Base-by-base conservation (phyloP, 164 flowering plant genomes). In the Amborella trichopoda region DNA sequence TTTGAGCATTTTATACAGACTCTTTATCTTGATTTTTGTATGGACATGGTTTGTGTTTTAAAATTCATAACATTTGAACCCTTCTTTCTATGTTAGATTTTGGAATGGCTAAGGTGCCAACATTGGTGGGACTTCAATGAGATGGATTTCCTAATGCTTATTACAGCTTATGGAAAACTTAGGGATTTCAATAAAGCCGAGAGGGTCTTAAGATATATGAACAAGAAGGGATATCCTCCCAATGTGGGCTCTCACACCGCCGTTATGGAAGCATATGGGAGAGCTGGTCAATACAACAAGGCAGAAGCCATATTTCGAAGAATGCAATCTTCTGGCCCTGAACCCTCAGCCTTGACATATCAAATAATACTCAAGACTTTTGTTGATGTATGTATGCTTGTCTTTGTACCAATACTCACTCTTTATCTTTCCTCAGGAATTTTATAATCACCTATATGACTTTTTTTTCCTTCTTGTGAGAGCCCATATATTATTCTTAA, bases 181-280 rank as follows among this genome's bases (percentile, higher is more conserved):
- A 96, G 96, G 18, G 76, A 84, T 60, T 83, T 82, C 67, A 77
- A 63, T 47, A 67, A 53, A 55, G 96, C 95, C 16, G 96, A 78
- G 59, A 76, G 58, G 62, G 44, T 84, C 34, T 68, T 84, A 28
- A 50, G 70, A 41, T 64, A 70, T 60, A 80, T 87, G 81, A 80
- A 68, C 55, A 79, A 81, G 72, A 76, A 76, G 49, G 91, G 94
- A 1, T 79, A 70, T 65, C 66, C 63, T 6, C 94, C 94, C 19
- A 74, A 59, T 64, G 95, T 93, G 51, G 65, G 78, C 34, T 78
- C 96, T 39, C 73, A 81, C 42, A 93, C 96, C 32, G 95, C 96
- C 42, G 77, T 93, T 28, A 84, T 93, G 91, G 99, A 93, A 70
- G 95, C 96, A 3, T 88, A 93, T 70, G 96, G 99, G 58, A 82